These are phyloP conservation scores for Ganoderma lingzhi DNA, from an alignment of 1,284 basidiomycete species.

Conservation along the genomic window DNA sequence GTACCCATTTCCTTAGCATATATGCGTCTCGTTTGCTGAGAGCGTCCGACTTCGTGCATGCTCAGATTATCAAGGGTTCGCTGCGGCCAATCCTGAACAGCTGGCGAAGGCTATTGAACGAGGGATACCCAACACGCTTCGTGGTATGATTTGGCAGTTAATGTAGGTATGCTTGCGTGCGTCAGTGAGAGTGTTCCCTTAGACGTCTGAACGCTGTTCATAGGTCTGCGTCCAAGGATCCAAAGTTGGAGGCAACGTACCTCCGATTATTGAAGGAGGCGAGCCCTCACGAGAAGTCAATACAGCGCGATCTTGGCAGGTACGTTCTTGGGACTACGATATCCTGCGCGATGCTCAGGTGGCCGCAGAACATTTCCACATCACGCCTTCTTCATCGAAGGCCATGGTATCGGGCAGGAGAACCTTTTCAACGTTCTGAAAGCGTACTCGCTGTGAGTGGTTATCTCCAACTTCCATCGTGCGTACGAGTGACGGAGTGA, in stretches of 20 bases:
- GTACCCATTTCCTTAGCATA: constrained; percentile 46
- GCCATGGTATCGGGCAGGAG: constrained; percentile 93
- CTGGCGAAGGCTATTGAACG: constrained; percentile 91
- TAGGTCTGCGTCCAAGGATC: constrained; percentile 91
- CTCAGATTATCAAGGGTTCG: constrained; percentile 87
- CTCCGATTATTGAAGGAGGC: constrained; percentile 84
- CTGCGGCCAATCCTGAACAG: constrained; percentile 78
- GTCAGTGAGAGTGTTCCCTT: not conserved
- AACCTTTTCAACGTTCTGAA: constrained; percentile 98
- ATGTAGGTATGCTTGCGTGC: constrained; percentile 65
- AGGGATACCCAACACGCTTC: constrained; percentile 86
- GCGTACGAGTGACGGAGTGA: constrained; percentile 26
- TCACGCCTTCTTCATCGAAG: constrained; percentile 94
- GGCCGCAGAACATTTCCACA: constrained; percentile 89
- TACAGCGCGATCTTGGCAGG: constrained; percentile 90
- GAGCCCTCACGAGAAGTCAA: constrained; percentile 93
- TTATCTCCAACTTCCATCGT: constrained; percentile 21
- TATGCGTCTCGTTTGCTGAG: constrained; percentile 7
- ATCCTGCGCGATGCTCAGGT: constrained; percentile 5
- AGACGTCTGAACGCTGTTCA: constrained; percentile 1
- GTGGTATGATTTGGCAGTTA: constrained; percentile 98
- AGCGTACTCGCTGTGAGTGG: constrained; percentile 87
- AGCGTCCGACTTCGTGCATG: not conserved
- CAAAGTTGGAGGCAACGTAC: constrained; percentile 88
- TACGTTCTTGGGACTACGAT: constrained; percentile 37